Base-by-base conservation (phyloP, 2,329 filamentous ascomycete genomes). In the Exserohilum rostratum region DNA sequence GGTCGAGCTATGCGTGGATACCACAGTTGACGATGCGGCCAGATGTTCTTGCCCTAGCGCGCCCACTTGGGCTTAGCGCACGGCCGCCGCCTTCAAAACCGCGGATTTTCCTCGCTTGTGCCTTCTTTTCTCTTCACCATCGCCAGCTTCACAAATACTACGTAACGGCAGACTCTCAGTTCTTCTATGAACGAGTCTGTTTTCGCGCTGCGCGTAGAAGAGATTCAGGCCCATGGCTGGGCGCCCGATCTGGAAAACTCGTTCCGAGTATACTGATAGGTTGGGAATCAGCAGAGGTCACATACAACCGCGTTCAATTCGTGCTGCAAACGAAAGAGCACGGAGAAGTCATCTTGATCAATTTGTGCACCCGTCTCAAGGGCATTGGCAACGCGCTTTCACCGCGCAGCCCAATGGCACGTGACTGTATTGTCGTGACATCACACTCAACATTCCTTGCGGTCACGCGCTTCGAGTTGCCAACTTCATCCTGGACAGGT, bases 281-380 rank as follows among this genome's bases (percentile, higher is more conserved):
- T 80, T 83, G 82, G 86, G 86, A 89, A 89, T 89, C 86, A 89
- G 86, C 84, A 82, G 85, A 80, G 86, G 86, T 86, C 80, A 89
- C 85, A 85, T 78, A 30, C 10, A 43, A 20, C 13, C 39, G 15
- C 6, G 4, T 18, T 30, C 18, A 17, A n/a, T 35, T 35, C 7
- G 22, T 25, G 22, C 22, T 25, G 22, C 22, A 25, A 7, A 7
- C 4, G 7, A 7, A 25, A 25, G 22, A 25, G 22, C 22, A 25
- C 22, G 22, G 22, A 4, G 22, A 7, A 25, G 22, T 5, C 22
- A 7, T 25, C 4, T 25, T 7, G 22, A 25, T 25, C 4, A 7
- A 10, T 35, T 35, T 9, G 13, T 17, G 34, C 11, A 11, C n/a
- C 17, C 15, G 7, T 3, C 15, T 25, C 4, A 25, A 25, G 22